Percentiles rank a stretch among this genome's conserved stretches.
phyloP scores from a whole-genome alignment of 73 alveolate genomes.

The Paramecium pentaurelia region DNA sequence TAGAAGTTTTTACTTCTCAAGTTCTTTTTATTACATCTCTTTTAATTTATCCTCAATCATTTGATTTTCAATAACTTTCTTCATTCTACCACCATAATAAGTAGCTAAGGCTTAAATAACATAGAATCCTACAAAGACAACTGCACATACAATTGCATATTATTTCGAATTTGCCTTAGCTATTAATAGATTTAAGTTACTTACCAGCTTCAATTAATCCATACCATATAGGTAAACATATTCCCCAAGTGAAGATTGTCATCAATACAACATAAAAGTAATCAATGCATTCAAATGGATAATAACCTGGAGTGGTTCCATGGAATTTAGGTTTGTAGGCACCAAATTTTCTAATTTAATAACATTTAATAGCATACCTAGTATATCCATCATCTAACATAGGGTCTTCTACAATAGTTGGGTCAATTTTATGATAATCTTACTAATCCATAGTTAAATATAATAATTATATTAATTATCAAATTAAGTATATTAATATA shows the following conservation, averaged over 20 bases:
- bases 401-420: not conserved
- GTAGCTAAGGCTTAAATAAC: not conserved
- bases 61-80: slow-evolving; percentile 24
- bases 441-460: not conserved
- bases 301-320: slow-evolving; percentile 45
- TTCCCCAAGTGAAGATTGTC: slow-evolving; percentile 40
- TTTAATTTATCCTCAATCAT: slow-evolving; percentile 22
- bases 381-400: slow-evolving; percentile 48
- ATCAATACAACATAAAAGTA: not conserved
- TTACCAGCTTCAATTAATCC: slow-evolving; percentile 29
- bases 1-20: not conserved
- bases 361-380: not conserved
- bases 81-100: slow-evolving; percentile 43
- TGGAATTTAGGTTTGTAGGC: slow-evolving; percentile 36
- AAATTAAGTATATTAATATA: not conserved
- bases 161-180: slow-evolving; percentile 23
- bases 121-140: slow-evolving; percentile 32
- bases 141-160: slow-evolving; percentile 13
- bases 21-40: slow-evolving; percentile 32
- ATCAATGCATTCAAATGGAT: slow-evolving; percentile 42
- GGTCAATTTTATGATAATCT: not conserved
- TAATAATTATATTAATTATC: not conserved
- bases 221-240: slow-evolving; percentile 23
- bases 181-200: not conserved
- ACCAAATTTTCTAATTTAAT: slow-evolving; percentile 19